Conservation (phyloP, 2,329 filamentous ascomycete species). For the Rhynchosporium graminicola region DNA sequence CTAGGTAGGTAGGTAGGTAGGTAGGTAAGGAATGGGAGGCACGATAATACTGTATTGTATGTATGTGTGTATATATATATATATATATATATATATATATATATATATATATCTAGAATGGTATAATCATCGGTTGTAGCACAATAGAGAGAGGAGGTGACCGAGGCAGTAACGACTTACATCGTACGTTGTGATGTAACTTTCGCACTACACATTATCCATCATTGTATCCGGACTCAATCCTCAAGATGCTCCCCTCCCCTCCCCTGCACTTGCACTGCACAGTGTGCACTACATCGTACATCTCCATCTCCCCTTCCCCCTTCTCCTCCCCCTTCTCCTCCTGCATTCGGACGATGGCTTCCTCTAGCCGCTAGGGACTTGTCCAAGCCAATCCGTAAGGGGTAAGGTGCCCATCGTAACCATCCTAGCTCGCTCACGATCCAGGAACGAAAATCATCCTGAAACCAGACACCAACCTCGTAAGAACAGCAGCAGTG, state of each 20-base stretch:
- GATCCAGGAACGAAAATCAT: conserved; percentile 21
- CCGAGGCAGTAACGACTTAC: conserved; percentile 7
- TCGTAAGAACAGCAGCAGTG: background rate
- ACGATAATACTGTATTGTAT: background rate
- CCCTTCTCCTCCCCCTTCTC: background rate
- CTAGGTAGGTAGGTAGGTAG: too few relatives aligned
- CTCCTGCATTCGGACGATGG: conserved; percentile 3
- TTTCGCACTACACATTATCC: too few relatives aligned
- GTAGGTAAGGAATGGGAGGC: background rate
- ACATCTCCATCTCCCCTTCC: background rate
- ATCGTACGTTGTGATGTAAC: too few relatives aligned
- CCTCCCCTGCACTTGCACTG: background rate
- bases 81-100: too few relatives aligned
- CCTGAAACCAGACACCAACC: conserved; percentile 13
- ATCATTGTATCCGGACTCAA: background rate
- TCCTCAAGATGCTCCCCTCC: background rate
- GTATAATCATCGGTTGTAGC: too few relatives aligned
- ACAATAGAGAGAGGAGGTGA: background rate
- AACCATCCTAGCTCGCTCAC: conserved; percentile 5
- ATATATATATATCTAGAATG: too few relatives aligned
- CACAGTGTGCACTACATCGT: too few relatives aligned
- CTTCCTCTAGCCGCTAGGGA: background rate
- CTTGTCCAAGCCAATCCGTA: background rate
- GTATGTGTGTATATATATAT: too few relatives aligned
- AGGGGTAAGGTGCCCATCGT: conserved; percentile 7